These are phyloP conservation scores for Tulasnella sp. DNA, from an alignment of 768 basidiomycete species.

Conservation along the genomic window DNA sequence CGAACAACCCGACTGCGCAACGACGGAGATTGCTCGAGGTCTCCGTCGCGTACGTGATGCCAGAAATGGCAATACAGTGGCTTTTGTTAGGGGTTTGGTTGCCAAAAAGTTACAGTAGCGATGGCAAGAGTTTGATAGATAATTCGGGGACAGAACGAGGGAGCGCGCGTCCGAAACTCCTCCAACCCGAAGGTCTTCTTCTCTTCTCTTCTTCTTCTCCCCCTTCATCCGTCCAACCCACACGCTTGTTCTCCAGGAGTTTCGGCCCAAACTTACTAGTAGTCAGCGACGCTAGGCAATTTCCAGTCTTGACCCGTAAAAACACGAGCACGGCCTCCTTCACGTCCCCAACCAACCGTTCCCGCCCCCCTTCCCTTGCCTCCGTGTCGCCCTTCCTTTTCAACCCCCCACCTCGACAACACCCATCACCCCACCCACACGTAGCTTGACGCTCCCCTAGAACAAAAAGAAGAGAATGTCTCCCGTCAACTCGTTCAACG, in stretches of 20 bases:
- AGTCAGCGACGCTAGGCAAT: background rate
- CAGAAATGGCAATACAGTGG: background rate
- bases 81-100: background rate
- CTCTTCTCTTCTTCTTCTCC: background rate
- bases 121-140: background rate
- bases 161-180: too few relatives aligned
- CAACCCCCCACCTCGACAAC: too few relatives aligned
- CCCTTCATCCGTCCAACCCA: background rate
- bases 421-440: too few relatives aligned
- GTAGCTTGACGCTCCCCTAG: too few relatives aligned
- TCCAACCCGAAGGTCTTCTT: background rate
- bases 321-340: background rate
- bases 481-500: slow-evolving; percentile 11
- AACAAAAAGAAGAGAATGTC: too few relatives aligned
- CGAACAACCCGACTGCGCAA: too few relatives aligned
- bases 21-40: background rate
- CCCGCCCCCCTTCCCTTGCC: background rate
- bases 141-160: too few relatives aligned
- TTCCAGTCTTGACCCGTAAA: background rate
- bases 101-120: background rate
- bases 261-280: background rate
- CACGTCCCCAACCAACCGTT: background rate
- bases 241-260: background rate
- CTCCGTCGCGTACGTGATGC: background rate
- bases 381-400: background rate